Evolutionary conservation across 768 basidiomycete species (phyloP).

Genomic region (Mycena epipterygia): DNA sequence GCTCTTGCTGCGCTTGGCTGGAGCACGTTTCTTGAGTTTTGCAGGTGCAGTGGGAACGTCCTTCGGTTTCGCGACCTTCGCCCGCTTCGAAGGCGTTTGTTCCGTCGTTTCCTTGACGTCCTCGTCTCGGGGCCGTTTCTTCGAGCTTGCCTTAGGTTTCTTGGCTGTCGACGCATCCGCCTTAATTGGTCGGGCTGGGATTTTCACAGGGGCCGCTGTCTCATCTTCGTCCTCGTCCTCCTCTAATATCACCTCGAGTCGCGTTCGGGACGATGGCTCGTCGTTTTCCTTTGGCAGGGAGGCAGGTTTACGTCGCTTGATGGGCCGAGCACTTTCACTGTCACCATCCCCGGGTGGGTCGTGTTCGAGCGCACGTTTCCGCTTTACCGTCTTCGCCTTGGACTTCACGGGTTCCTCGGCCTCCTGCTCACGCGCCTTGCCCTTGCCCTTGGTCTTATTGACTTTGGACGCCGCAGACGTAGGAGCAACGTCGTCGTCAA

Average conservation of each 20-base stretch:
- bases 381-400: constrained; percentile 2
- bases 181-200: background rate
- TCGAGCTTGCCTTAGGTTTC: background rate
- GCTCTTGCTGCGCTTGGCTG: constrained; percentile 13
- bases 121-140: constrained; percentile 24
- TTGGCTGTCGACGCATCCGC: background rate
- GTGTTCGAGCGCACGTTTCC: background rate
- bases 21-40: constrained; percentile 25
- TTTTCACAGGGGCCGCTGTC: constrained; percentile 3
- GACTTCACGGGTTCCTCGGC: constrained; percentile 13
- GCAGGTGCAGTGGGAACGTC: background rate
- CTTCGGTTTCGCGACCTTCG: background rate
- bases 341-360: background rate
- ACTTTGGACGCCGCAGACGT: no score
- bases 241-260: constrained; percentile 26
- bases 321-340: background rate
- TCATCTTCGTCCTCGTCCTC: constrained; percentile 28
- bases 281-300: background rate
- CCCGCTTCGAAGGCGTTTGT: constrained; percentile 22
- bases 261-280: background rate
- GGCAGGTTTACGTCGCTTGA: constrained; percentile 6
- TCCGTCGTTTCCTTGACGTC: background rate
- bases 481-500: no score
- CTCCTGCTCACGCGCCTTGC: background rate
- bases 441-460: background rate